These are phyloP conservation scores for Aureobasidium sp. DNA, from an alignment of 2,329 filamentous ascomycete species.

Conservation along the genomic window DNA sequence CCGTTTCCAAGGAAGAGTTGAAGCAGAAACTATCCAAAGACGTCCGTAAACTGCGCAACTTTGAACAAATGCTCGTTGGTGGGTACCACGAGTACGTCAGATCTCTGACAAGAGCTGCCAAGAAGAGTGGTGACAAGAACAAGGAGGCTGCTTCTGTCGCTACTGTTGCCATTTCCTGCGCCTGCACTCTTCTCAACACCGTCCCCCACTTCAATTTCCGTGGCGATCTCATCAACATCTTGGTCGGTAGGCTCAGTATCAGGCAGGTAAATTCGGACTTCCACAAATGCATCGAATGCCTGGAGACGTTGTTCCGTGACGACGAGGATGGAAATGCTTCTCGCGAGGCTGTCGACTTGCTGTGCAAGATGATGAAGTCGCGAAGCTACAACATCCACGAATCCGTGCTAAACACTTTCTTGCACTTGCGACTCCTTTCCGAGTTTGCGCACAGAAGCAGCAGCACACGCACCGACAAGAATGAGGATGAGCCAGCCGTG, in stretches of 20 bases:
- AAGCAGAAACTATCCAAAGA: conserved; percentile 84
- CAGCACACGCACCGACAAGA: conserved; percentile 61
- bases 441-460: conserved; percentile 84
- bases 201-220: conserved; percentile 98
- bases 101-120: conserved; percentile 52
- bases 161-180: conserved; percentile 74
- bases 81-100: conserved; percentile 81
- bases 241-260: conserved; percentile 73
- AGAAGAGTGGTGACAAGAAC: conserved; percentile 8
- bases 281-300: conserved; percentile 62
- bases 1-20: conserved; percentile 63
- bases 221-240: conserved; percentile 73
- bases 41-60: conserved; percentile 69
- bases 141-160: conserved; percentile 42
- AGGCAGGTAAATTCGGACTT: conserved; percentile 66
- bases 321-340: conserved; percentile 87
- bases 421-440: conserved; percentile 77
- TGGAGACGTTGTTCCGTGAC: conserved; percentile 73
- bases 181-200: conserved; percentile 67
- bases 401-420: conserved; percentile 78
- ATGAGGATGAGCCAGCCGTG: conserved; percentile 34
- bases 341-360: conserved; percentile 72
- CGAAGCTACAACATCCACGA: conserved; percentile 77
- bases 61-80: conserved; percentile 77
- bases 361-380: conserved; percentile 93